These are phyloP conservation scores for Suillus variegatus DNA, from an alignment of 768 basidiomycete genomes.

Conservation along the genomic window DNA sequence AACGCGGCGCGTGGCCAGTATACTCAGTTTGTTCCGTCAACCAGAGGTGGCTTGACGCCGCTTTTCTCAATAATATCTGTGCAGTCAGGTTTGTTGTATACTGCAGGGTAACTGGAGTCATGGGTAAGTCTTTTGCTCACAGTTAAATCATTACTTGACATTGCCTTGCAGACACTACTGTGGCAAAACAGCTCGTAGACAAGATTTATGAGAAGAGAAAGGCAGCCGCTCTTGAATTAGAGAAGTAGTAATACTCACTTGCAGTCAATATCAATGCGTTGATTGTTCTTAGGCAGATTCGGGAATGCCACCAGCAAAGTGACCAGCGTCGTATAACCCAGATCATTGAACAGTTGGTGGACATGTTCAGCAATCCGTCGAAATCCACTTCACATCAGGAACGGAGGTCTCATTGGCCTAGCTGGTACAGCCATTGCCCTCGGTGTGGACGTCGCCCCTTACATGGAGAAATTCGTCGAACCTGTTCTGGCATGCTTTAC, in stretches of 20 bases:
- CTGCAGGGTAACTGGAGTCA: not conserved
- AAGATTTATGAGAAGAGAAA: conserved; percentile 98
- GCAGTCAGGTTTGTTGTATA: not conserved
- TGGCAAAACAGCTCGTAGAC: conserved; percentile 82
- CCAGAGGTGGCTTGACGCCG: conserved; percentile 1
- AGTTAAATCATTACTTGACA: not conserved
- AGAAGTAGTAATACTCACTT: conserved; percentile 62
- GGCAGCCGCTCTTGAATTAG: conserved; percentile 91
- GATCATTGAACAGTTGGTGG: conserved; percentile 93
- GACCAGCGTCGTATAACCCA: conserved; percentile 80
- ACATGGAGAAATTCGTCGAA: conserved; percentile 91
- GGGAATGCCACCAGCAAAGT: conserved; percentile 81
- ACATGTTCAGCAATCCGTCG: conserved; percentile 85
- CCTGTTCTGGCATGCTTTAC: conserved; percentile 89
- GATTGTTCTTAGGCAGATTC: conserved; percentile 60
- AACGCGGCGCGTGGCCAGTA: not conserved
- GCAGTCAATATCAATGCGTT: conserved; percentile 1
- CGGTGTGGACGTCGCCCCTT: conserved; percentile 89
- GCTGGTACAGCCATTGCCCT: conserved; percentile 97
- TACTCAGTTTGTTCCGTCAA: not conserved
- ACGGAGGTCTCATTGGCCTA: conserved; percentile 94
- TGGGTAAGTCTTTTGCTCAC: conserved; percentile 6
- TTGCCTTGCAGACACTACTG: conserved; percentile 56
- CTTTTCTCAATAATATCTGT: not conserved
- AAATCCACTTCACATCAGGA: conserved; percentile 86